phyloP scores from a whole-genome alignment of 371 early-diverging fungal genomes.

The Mucor mucedo region DNA sequence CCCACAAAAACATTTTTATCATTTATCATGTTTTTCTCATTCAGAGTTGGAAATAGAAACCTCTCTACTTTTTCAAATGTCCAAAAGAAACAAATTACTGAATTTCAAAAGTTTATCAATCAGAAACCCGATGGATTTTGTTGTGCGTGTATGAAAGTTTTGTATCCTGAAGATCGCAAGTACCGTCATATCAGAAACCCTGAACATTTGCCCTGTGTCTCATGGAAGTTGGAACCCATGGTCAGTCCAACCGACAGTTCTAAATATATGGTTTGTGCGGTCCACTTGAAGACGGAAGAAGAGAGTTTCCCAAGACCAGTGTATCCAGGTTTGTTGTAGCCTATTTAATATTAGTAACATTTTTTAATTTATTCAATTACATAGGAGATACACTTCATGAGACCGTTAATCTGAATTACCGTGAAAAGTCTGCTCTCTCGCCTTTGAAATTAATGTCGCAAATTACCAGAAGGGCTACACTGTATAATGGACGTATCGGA shows the following conservation, averaged over 20 bases:
- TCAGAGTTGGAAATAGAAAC: not conserved
- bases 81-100: conserved; percentile 7
- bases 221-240: conserved; percentile 1
- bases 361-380: too few relatives aligned
- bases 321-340: too few relatives aligned
- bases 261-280: too few relatives aligned
- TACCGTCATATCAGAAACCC: not conserved
- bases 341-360: too few relatives aligned
- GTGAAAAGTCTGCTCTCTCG: conserved; percentile 6
- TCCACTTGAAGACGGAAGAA: too few relatives aligned
- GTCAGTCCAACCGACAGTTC: not conserved
- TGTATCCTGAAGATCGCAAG: conserved; percentile 5
- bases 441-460: conserved; percentile 10
- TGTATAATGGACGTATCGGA: not conserved
- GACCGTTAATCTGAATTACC: conserved; percentile 3
- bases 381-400: not conserved
- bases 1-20: too few relatives aligned
- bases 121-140: conserved; percentile 11
- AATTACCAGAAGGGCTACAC: conserved; percentile 2
- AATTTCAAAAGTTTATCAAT: conserved; percentile 6
- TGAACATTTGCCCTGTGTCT: not conserved
- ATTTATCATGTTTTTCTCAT: not conserved
- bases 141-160: conserved; percentile 2
- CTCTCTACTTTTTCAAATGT: not conserved
- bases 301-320: too few relatives aligned